Base-by-base conservation (phyloP, 148 eudicot species). In the Chenopodium quinoa region DNA sequence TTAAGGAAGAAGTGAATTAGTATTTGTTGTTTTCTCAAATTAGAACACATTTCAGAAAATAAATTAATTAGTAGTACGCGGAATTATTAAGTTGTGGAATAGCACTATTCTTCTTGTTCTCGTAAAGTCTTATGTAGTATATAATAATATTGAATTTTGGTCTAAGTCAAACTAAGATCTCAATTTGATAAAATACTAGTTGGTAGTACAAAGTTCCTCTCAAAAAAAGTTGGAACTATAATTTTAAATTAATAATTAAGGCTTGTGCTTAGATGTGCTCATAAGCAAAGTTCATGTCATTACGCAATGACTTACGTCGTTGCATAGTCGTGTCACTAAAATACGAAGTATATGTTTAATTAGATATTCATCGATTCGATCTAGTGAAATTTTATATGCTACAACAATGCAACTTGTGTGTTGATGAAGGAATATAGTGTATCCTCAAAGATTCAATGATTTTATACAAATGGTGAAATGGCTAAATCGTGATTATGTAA, bases 301-400 rank as follows among this genome's bases (percentile, higher is more conserved):
- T 66, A 66, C 70, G 70, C 71, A 67, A 67, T 25, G 71, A 34
- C 71, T 67, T 67, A 67, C 71, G 71, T 67, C 13, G 0, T 67
- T 67, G 71, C 40, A 29, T 67, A 56, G 6, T 14, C 17, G 62
- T 13, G 17, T 17, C 37, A 66, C 13, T 67, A 5, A 23, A 65
- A 27, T 27, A 27, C 27, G 27, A 27, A 23, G 14, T 25, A 65
- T 65, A 10, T 56, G 12, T 52, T 14, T 52, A 52, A 63, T 8
- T 64, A 64, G 9, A 62, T 62, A n/a, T 22, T 23, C 29, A 9
- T 23, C 1, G 62, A 12, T 23, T 65, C 3, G 68, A 65, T 65
- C 14, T 65, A 12, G 29, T 65, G 31, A 65, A n/a, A 65, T 50
- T 9, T 11, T 50, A 50, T 50, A 3, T 0, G 44, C 7, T 40